These are phyloP conservation scores for Penicillium psychrofluorescens DNA, from an alignment of 495 filamentous ascomycete species.

Conservation along the genomic window DNA sequence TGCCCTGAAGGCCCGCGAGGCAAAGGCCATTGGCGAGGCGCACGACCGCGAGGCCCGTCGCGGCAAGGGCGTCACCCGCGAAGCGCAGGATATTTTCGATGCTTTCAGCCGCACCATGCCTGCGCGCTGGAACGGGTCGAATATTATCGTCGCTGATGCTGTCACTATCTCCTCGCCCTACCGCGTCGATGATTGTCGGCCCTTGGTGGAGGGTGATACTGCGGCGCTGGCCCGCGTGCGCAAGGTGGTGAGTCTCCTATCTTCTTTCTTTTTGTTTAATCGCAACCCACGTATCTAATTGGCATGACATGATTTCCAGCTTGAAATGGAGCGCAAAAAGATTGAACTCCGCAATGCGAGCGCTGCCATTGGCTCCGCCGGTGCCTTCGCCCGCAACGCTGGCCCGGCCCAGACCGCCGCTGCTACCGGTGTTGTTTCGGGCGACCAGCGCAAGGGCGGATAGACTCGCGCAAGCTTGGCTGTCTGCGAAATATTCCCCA, in stretches of 20 bases:
- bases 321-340: constrained; percentile 46
- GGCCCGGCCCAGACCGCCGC: neutral
- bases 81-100: constrained; percentile 67
- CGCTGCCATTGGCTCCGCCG: constrained; percentile 31
- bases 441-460: constrained; percentile 23
- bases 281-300: neutral
- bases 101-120: constrained; percentile 56
- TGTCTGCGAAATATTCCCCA: neutral
- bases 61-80: constrained; percentile 56
- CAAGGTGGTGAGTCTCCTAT: constrained; percentile 50
- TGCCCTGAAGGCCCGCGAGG: constrained; percentile 47
- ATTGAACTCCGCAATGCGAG: constrained; percentile 40
- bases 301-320: constrained; percentile 11
- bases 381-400: constrained; percentile 24
- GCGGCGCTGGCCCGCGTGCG: constrained; percentile 49
- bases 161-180: constrained; percentile 58
- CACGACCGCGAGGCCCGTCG: constrained; percentile 47
- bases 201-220: constrained; percentile 39
- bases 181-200: constrained; percentile 49
- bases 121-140: constrained; percentile 53
- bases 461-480: constrained; percentile 4
- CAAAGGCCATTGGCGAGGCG: constrained; percentile 43
- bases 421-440: constrained; percentile 2
- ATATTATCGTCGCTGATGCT: constrained; percentile 59
- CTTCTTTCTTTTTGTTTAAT: neutral